Base-by-base conservation (phyloP, 2,329 filamentous ascomycete species). In the Aspergillus fumigatiaffinis region DNA sequence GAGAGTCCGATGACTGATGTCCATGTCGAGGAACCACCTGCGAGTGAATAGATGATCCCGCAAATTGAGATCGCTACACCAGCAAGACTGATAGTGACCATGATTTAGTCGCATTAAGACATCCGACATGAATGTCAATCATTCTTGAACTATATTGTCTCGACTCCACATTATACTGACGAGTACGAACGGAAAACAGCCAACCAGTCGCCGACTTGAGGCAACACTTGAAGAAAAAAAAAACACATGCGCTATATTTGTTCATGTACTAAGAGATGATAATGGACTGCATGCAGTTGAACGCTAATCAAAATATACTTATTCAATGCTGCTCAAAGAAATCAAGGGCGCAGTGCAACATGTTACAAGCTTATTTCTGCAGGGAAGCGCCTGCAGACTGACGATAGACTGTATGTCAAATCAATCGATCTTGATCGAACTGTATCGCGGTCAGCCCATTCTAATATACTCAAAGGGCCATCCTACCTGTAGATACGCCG, bases 401-500 rank as follows among this genome's bases (percentile, higher is more conserved):
- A 38, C 32, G 17, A 8, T 38, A 23, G 10, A 29, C 44, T 38
- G 7, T 10, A 44, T 48, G 21, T 14, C 41, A 9, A 46, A 23
- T 46, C 60, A 73, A 61, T 74, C 72, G 46, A 73, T 69, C 50
- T 74, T 74, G 52, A 72, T 67, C 21, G 68, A 66, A 57, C 72
- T 73, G 51, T 58, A n/a, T 46, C 32, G 26, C 17, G 17, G 50
- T 59, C 59, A 66, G 57, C 46, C 2, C 6, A n/a, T 38, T 47
- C 25, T 12, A 21, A 8, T 25, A 8, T 41, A 21, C 2, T 1
- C 20, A n/a, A 28, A 26, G 54, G 7, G 9, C 77, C 84, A 6
- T 77, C 85, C 77, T 72, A 90, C 86, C 85, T 85, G 72, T 94
- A 96, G 68, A 96, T 92, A 70, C 87, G 84, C 69, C 90, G 81